Conservation (phyloP, 768 basidiomycete species). For the Lactarius deliciosus region DNA sequence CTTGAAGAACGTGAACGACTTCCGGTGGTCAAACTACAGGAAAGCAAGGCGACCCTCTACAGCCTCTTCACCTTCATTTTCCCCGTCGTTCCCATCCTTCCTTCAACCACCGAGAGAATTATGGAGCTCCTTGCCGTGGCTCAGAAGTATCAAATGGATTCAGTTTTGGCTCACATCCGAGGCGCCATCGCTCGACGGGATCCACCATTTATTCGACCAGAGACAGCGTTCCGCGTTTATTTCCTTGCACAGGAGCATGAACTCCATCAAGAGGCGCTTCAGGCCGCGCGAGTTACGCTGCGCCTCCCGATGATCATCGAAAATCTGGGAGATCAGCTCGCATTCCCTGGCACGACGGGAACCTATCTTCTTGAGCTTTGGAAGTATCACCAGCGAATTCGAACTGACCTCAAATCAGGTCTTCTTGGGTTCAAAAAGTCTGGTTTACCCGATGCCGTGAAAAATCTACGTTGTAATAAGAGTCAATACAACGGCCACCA, state of each 20-base stretch:
- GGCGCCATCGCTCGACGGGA: neutral
- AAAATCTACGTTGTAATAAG: neutral
- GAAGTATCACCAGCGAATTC: slow-evolving; percentile 12
- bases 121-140: slow-evolving; percentile 16
- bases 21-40: neutral
- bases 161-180: neutral
- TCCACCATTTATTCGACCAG: neutral
- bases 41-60: slow-evolving; percentile 2
- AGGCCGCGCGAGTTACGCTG: neutral
- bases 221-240: slow-evolving; percentile 1
- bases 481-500: accelerated
- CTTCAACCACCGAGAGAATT: neutral
- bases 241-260: slow-evolving; percentile 10
- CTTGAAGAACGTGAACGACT: neutral
- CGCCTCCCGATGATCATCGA: slow-evolving; percentile 4
- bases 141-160: slow-evolving; percentile 6
- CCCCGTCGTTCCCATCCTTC: neutral
- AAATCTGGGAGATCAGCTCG: slow-evolving; percentile 7
- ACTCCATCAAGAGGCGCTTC: slow-evolving; percentile 8
- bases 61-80: slow-evolving; percentile 20
- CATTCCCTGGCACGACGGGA: neutral
- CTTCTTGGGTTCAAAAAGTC: neutral
- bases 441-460: neutral
- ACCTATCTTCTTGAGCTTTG: slow-evolving; percentile 10
- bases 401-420: neutral